Evolutionary conservation across 768 basidiomycete genomes (phyloP).

Genomic region (Kwoniella dejecticola): DNA sequence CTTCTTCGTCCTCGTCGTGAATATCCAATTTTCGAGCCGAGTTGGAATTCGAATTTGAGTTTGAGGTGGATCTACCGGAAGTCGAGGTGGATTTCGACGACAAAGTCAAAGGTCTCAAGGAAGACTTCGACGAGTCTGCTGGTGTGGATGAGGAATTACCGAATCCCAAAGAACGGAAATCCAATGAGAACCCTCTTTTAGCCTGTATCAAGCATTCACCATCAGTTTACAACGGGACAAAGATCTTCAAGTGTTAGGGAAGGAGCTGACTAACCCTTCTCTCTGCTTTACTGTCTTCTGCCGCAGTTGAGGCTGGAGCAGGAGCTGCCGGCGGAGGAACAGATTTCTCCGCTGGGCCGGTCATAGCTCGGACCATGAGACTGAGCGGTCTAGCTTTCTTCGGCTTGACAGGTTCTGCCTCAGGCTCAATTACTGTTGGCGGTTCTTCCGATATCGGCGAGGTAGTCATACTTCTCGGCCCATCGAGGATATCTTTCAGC

Average conservation of each 20-base stretch:
- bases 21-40: constrained; percentile 77
- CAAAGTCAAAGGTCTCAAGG: constrained; percentile 26
- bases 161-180: constrained; percentile 50
- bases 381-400: constrained; percentile 49
- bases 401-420: constrained; percentile 1
- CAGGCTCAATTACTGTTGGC: background rate
- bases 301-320: background rate
- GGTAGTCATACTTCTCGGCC: background rate
- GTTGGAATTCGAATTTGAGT: background rate
- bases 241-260: too few relatives aligned
- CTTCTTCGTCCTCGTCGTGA: constrained; percentile 81
- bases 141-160: constrained; percentile 23
- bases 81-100: constrained; percentile 5
- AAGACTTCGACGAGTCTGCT: constrained; percentile 15
- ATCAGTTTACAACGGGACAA: too few relatives aligned
- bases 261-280: constrained; percentile 37
- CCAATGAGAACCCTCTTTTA: constrained; percentile 50
- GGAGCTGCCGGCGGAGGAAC: background rate
- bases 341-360: constrained; percentile 10
- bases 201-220: constrained; percentile 31
- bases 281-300: constrained; percentile 35
- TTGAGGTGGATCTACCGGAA: background rate
- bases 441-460: constrained; percentile 6
- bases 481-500: constrained; percentile 6
- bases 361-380: constrained; percentile 41